These are phyloP conservation scores for Boletus fagicola DNA, from an alignment of 768 basidiomycete species.

Conservation along the genomic window DNA sequence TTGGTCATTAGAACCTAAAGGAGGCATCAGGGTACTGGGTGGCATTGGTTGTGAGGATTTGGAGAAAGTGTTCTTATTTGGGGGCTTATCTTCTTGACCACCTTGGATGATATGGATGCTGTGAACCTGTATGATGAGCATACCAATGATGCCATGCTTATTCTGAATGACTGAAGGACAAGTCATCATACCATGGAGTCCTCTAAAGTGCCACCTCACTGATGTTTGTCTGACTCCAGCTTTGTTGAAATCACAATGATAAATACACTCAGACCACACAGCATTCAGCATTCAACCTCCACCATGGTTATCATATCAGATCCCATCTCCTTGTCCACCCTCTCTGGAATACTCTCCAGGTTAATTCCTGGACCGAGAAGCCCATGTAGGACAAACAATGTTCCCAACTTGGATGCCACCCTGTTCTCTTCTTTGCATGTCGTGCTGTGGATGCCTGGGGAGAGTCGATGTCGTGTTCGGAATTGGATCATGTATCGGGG, in stretches of 20 bases:
- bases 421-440: slow-evolving; percentile 68
- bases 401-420: slow-evolving; percentile 74
- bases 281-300: slow-evolving; percentile 34
- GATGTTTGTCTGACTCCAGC: background rate
- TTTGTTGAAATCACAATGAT: background rate
- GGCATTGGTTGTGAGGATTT: slow-evolving; percentile 10
- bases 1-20: too few relatives aligned
- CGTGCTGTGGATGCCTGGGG: slow-evolving; percentile 52
- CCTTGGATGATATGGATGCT: background rate
- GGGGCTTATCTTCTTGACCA: slow-evolving; percentile 34
- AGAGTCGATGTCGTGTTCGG: background rate
- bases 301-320: slow-evolving; percentile 48
- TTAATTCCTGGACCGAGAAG: slow-evolving; percentile 50
- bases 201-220: background rate
- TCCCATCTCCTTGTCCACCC: slow-evolving; percentile 28
- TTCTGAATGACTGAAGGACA: background rate
- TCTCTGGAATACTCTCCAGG: slow-evolving; percentile 36
- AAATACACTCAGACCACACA: background rate
- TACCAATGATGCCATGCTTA: background rate
- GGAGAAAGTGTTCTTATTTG: slow-evolving; percentile 72
- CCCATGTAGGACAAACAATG: slow-evolving; percentile 61
- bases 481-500: background rate
- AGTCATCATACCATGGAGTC: too few relatives aligned
- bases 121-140: background rate
- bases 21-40: too few relatives aligned